phyloP scores from a whole-genome alignment of 2,329 filamentous ascomycete species.

The Amesomyces nigricolor region DNA sequence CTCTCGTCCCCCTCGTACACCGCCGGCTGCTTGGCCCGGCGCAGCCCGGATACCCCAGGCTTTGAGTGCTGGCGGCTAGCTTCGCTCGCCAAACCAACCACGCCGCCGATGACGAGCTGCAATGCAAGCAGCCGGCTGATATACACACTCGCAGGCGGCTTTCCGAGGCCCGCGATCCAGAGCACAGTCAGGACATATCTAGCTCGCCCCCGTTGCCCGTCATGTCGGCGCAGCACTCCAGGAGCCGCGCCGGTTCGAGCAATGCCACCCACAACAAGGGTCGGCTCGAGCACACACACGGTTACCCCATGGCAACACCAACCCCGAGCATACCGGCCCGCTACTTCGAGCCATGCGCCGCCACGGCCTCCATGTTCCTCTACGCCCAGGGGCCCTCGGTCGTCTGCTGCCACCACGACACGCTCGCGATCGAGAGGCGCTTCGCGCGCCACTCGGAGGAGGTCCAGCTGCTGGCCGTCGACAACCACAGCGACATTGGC shows the following conservation, averaged over 20 bases:
- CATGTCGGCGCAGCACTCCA: constrained; percentile 55
- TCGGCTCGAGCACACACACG: constrained; percentile 41
- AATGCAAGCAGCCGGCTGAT: constrained; percentile 17
- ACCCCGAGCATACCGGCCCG: constrained; percentile 38
- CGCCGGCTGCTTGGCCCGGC: not conserved
- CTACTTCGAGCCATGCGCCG: constrained; percentile 80
- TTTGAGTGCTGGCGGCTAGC: constrained; percentile 6
- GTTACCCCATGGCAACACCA: constrained; percentile 47
- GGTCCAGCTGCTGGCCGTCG: constrained; percentile 76
- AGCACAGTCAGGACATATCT: constrained; percentile 22
- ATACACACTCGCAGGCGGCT: constrained; percentile 8
- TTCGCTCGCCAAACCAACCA: not conserved
- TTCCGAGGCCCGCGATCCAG: constrained; percentile 17
- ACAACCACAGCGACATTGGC: constrained; percentile 84
- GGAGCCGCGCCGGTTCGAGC: constrained; percentile 55
- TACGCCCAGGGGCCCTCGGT: constrained; percentile 80
- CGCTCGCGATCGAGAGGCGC: constrained; percentile 76
- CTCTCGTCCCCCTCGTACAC: constrained; percentile 5
- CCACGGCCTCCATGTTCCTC: constrained; percentile 84
- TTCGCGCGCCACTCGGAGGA: constrained; percentile 82
- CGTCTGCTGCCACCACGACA: constrained; percentile 88
- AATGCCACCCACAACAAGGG: constrained; percentile 46
- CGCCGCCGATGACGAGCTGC: not conserved
- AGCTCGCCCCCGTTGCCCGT: constrained; percentile 30
- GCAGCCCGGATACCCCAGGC: not conserved